These are phyloP conservation scores for Podospora sp. DNA, from an alignment of 495 filamentous ascomycete species.

Conservation along the genomic window DNA sequence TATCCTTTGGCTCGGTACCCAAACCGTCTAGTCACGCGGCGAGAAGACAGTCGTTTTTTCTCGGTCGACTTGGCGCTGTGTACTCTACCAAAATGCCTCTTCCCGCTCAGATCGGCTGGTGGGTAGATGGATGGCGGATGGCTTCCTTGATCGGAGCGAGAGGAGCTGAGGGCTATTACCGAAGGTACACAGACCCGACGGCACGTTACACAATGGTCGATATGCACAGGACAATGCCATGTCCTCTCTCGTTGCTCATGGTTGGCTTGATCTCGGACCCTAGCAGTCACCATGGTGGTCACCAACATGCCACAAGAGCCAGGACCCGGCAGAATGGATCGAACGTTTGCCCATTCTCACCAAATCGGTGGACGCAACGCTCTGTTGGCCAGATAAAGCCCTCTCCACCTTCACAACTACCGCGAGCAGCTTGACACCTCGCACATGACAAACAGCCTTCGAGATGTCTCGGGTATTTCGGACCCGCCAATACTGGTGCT, in stretches of 20 bases:
- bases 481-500: not conserved
- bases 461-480: not conserved
- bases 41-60: not conserved
- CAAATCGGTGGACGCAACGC: no score
- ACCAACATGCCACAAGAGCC: not conserved
- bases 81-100: not conserved
- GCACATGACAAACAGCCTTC: not conserved
- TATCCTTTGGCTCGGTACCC: not conserved
- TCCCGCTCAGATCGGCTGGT: not conserved
- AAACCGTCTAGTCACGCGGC: not conserved
- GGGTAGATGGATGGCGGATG: not conserved
- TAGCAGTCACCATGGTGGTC: not conserved
- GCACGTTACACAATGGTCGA: not conserved
- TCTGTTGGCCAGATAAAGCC: no score
- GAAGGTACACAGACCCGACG: not conserved
- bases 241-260: not conserved
- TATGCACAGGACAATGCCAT: not conserved
- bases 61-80: not conserved
- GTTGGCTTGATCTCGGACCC: not conserved
- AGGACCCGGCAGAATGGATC: constrained; percentile 2
- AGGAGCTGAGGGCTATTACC: not conserved
- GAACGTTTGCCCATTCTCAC: not conserved
- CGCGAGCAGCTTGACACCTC: not conserved
- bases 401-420: not conserved
- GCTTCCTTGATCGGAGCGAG: not conserved